A percentile compares a stretch with the other conserved stretches of the same genome.
Evolutionary conservation across 2,329 filamentous ascomycete genomes (phyloP).

Genomic region (Alternaria gaisen): DNA sequence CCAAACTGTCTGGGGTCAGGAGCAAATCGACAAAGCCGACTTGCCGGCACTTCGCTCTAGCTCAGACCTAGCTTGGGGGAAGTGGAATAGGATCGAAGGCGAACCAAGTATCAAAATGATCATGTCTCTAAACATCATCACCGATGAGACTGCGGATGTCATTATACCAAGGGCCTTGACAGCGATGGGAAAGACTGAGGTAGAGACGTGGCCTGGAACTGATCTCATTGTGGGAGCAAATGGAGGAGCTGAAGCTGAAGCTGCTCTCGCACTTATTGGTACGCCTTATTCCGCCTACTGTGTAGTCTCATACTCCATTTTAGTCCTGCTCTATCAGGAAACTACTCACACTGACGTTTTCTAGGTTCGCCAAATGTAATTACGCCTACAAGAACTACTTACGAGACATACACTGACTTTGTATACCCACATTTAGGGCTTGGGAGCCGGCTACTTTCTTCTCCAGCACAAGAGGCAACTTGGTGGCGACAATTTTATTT

Average conservation of each 20-base stretch:
- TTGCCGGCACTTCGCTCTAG: neutral
- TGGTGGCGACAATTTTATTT: slow-evolving; percentile 18
- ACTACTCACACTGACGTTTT: neutral
- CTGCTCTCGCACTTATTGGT: slow-evolving; percentile 5
- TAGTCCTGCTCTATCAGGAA: neutral
- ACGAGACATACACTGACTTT: too few species aligned
- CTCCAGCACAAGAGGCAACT: slow-evolving; percentile 23
- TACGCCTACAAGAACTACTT: too few species aligned
- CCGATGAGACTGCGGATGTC: neutral
- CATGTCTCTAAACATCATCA: slow-evolving; percentile 4
- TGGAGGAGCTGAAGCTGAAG: neutral
- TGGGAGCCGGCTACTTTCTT: slow-evolving; percentile 23
- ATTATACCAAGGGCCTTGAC: slow-evolving; percentile 3
- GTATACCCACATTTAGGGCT: too few species aligned
- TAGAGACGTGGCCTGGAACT: slow-evolving; percentile 6
- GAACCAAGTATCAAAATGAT: neutral
- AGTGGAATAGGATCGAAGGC: neutral
- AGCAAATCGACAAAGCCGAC: neutral
- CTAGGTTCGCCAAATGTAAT: slow-evolving; percentile 20
- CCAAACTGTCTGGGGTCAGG: neutral
- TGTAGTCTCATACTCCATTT: neutral
- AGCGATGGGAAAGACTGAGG: neutral
- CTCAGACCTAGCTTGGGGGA: neutral
- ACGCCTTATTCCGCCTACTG: neutral
- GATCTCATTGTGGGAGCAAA: slow-evolving; percentile 1